Evolutionary conservation across 768 basidiomycete genomes (phyloP), one percentile per base, ranked within the genome.

Genomic region (Exsudoporus frostii): DNA sequence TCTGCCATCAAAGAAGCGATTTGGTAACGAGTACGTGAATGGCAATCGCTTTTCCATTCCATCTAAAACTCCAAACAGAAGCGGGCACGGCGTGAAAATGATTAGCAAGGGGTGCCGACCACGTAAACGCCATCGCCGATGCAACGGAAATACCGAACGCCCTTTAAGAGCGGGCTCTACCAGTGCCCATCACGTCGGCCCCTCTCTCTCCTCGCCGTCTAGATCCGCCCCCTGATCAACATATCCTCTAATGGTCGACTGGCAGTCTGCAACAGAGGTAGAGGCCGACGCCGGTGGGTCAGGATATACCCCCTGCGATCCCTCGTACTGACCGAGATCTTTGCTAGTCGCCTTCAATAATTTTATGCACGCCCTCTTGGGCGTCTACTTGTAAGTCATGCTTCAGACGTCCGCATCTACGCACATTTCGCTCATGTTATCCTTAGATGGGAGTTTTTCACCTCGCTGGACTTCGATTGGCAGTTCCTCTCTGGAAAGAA

Each of bases 381-480:
- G 84, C 7, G 62, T 86, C 20, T 86, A 85, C 60, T 74, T 82
- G 83, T 79, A 57, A 53, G 79, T 72, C 38, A 33, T 39, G n/a
- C 20, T n/a, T 37, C 24, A 33, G 19, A 24, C 40, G 34, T 4
- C 33, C 20, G 41, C 57, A 45, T 49, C 55, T 55, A 63, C 42
- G 38, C 51, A 25, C 22, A 39, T 27, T 45, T 52, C n/a, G 39
- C 39, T 43, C 48, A 36, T 27, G 7, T 11, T 29, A 20, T 38
- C 32, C 43, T 48, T 57, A 86, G 84, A 44, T 87, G 85, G 85
- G 85, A 88, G 65, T 84, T 82, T 71, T 74, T 78, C 56, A 79
- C 78, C 10, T 83, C 84, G 22, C 65, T 86, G 51, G 62, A 75
- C 52, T 88, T 86, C 59, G 86, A 88, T 66, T 85, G 81, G 81